These are phyloP conservation scores for Melaleuca alternifolia DNA, from an alignment of 345 rosid species.

Conservation along the genomic window DNA sequence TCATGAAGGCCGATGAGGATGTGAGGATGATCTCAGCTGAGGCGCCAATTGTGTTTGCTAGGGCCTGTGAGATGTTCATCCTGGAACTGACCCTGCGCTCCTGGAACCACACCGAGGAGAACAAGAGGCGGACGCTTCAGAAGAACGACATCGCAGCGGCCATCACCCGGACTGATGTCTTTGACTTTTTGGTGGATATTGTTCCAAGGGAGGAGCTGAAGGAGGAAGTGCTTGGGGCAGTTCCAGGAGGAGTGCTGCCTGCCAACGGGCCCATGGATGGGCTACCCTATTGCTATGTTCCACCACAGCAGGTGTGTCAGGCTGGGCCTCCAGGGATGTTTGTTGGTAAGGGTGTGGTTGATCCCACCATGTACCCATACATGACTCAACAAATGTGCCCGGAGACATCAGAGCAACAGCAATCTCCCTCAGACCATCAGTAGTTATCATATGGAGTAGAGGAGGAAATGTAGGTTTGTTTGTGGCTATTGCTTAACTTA, in stretches of 20 bases:
- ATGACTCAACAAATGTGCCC: conserved; percentile 75
- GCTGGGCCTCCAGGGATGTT: conserved; percentile 74
- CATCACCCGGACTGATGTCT: conserved; percentile 85
- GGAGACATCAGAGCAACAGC: conserved; percentile 65
- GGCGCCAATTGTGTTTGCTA: conserved; percentile 89
- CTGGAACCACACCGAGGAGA: conserved; percentile 97
- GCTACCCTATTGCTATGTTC: conserved; percentile 65
- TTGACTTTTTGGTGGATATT: conserved; percentile 87
- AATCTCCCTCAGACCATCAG: conserved; percentile 50
- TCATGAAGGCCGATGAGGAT: conserved; percentile 98
- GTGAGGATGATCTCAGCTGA: conserved; percentile 98
- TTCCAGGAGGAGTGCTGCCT: conserved; percentile 49
- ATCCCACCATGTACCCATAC: conserved; percentile 58
- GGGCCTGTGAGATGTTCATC: conserved; percentile 99
- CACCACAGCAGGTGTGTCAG: conserved; percentile 44
- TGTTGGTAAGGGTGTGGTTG: conserved; percentile 71
- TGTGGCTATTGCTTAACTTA: not conserved
- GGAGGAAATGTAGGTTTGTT: not conserved
- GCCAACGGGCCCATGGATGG: conserved; percentile 55
- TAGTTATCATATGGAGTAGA: not conserved
- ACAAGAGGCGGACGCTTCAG: conserved; percentile 90
- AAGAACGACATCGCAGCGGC: conserved; percentile 97
- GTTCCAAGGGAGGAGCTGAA: conserved; percentile 91
- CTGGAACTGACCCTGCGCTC: conserved; percentile 82
- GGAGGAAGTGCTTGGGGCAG: conserved; percentile 67